Evolutionary conservation across 495 filamentous ascomycete species (phyloP), one percentile per base, ranked within the genome.

Genomic region (Aspergillus affinis): DNA sequence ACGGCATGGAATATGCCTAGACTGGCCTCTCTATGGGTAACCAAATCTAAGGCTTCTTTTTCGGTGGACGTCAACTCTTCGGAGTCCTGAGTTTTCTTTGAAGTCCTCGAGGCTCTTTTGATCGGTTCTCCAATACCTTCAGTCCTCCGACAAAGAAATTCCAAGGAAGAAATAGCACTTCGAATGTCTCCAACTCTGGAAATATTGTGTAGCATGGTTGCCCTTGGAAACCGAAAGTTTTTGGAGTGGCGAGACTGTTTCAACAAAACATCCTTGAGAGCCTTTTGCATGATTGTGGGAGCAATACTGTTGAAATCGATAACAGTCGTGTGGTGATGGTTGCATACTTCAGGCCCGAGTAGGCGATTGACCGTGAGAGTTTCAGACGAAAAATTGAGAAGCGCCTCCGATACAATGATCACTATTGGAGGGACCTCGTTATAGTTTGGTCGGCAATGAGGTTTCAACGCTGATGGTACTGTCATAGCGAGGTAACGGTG

Each of bases 1-100:
- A 99, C 88, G 27, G 95, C 92, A 72, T 99, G 95, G 67, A 99
- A 99, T 58, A 99, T 88, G 2, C 92, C 93, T 7, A 97, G 78
- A 62, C 84, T 93, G 19, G 90, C 84, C 73, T 97, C 92, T 51
- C 95, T 83, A 65, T 93, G 90, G 1, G 89, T 91, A 4, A 98
- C 81, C 48, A 90, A 69, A 62, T 88, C 81, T 3, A 96, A 71
- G 18, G 84, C 89, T 54, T 90, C 85, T 53, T 81, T 76, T 65
- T 96, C 93, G 61, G 88, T 84, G 45, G 82, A 79, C 0, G 91
- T 93, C 3, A 83, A 67, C n/a, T 77, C 72, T 20, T 74, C 69
- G 30, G 82, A 78, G 60, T 82, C 84, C 29, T 79, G 72, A 18
- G 74, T 82, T 64, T 87, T 91, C 69, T 86, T 89, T 41, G 36